Base-by-base conservation (phyloP, 768 basidiomycete species). In the Agrocybe praecox region DNA sequence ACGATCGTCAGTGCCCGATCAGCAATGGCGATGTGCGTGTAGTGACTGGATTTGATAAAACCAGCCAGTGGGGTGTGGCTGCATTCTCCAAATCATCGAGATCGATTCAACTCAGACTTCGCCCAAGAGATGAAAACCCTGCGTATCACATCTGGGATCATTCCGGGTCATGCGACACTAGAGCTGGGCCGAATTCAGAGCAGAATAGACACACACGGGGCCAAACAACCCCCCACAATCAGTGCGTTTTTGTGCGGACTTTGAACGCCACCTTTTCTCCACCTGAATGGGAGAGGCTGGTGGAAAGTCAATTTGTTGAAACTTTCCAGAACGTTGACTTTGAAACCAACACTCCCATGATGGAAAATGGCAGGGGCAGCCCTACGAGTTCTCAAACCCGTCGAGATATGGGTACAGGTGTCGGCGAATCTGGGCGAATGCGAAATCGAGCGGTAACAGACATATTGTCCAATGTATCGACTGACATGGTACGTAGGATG, bases 11-110 rank as follows among this genome's bases (percentile, higher is more conserved):
- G 2, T 48, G 61, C 21, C 32, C 47, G 21, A 46, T 59, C 12
- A 43, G 43, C 19, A 67, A 65, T 51, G 67, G 66, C 8, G 65
- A 68, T 32, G 26, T 69, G 7, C 62, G 67, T 29, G 56, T 70
- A 17, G 65, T 70, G 10, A 62, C 59, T 3, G 66, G 67, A 2
- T 58, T 47, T 21, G 67, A 68, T 52, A 67, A 67, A 44, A 56
- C 63, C 2, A 32, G 55, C 6, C 47, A 56, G 10, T 70, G 65
- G 65, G 67, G 62, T 12, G 63, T 64, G 26, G 69, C 67, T 12
- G 59, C 63, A 2, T 55, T 59, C 22, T 29, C 49, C 7, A 47
- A 58, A 22, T 33, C 21, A 22, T 18, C 46, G 7, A 15, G 17
- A 6, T 17, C 42, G 6, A 42, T 24, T 12, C 29, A 18, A 11